Conservation (phyloP, 192 early-diverging fungal species). For the Helicostylum pulchrum region DNA sequence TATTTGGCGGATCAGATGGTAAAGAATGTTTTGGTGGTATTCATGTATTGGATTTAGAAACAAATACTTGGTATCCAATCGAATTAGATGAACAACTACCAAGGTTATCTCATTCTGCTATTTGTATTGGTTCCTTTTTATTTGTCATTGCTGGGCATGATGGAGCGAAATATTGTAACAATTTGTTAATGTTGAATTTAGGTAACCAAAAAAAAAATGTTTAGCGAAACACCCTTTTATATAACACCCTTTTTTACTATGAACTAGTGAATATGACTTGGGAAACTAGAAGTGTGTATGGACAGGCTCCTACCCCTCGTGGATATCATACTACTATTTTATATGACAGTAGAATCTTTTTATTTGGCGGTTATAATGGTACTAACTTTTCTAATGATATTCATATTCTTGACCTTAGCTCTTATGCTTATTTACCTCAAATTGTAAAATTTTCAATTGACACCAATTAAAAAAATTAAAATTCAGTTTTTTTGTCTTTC, state of each 20-base stretch:
- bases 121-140: slow-evolving; percentile 81
- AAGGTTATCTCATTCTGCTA: slow-evolving; percentile 76
- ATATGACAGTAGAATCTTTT: slow-evolving; percentile 71
- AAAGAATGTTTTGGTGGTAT: slow-evolving; percentile 70
- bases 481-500: neutral
- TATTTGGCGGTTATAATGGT: slow-evolving; percentile 87
- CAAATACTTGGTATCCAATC: slow-evolving; percentile 59
- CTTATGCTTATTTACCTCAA: slow-evolving; percentile 83
- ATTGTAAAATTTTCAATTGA: slow-evolving; percentile 65
- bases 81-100: slow-evolving; percentile 58
- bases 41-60: slow-evolving; percentile 55
- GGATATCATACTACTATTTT: slow-evolving; percentile 81
- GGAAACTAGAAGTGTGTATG: slow-evolving; percentile 72
- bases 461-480: slow-evolving; percentile 3
- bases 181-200: slow-evolving; percentile 79
- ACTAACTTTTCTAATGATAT: slow-evolving; percentile 78
- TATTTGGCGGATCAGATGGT: slow-evolving; percentile 87
- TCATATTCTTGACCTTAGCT: slow-evolving; percentile 74
- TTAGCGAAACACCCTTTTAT: neutral
- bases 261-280: slow-evolving; percentile 70
- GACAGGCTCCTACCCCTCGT: slow-evolving; percentile 57
- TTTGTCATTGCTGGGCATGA: slow-evolving; percentile 89
- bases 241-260: neutral
- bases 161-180: slow-evolving; percentile 71
- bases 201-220: no score